Evolutionary conservation across 2,329 filamentous ascomycete genomes (phyloP).

Genomic region (Diaporthe destruens): DNA sequence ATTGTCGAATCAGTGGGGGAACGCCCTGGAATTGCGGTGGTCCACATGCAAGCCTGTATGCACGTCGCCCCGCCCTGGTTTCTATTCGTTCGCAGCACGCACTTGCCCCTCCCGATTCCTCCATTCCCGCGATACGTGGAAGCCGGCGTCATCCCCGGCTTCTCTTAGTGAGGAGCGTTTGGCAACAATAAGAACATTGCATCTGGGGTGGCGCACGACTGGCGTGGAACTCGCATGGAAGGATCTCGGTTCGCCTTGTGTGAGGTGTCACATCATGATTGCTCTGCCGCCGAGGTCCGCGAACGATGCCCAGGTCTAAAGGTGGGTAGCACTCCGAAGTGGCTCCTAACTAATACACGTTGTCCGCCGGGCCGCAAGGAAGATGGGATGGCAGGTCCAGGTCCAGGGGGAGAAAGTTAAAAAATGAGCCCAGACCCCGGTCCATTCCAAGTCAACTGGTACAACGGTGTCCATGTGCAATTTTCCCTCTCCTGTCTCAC

Average conservation of each 20-base stretch:
- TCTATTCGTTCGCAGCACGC: slow-evolving; percentile 1
- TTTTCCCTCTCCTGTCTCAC: neutral
- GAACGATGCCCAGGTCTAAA: neutral
- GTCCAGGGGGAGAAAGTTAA: slow-evolving; percentile 13
- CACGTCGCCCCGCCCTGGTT: slow-evolving; percentile 25
- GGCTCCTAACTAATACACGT: neutral
- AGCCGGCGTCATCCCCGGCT: neutral
- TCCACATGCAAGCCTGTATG: slow-evolving; percentile 14
- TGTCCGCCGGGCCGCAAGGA: slow-evolving; percentile 25
- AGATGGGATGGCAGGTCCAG: slow-evolving; percentile 25
- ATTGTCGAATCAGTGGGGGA: slow-evolving; percentile 25
- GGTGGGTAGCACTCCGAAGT: slow-evolving; percentile 2
- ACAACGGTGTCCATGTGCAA: neutral
- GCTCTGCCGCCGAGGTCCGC: slow-evolving; percentile 12
- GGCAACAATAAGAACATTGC: neutral
- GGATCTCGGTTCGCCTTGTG: slow-evolving; percentile 15
- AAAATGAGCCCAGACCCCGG: slow-evolving; percentile 12
- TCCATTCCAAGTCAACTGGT: neutral
- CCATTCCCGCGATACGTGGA: neutral
- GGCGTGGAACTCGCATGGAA: neutral
- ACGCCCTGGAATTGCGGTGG: slow-evolving; percentile 11
- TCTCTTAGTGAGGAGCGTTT: neutral
- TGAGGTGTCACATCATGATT: slow-evolving; percentile 22
- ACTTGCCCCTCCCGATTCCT: neutral
- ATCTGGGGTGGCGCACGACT: neutral